These are phyloP conservation scores for Beverwykella pulmonaria DNA, from an alignment of 495 filamentous ascomycete genomes.

Conservation along the genomic window DNA sequence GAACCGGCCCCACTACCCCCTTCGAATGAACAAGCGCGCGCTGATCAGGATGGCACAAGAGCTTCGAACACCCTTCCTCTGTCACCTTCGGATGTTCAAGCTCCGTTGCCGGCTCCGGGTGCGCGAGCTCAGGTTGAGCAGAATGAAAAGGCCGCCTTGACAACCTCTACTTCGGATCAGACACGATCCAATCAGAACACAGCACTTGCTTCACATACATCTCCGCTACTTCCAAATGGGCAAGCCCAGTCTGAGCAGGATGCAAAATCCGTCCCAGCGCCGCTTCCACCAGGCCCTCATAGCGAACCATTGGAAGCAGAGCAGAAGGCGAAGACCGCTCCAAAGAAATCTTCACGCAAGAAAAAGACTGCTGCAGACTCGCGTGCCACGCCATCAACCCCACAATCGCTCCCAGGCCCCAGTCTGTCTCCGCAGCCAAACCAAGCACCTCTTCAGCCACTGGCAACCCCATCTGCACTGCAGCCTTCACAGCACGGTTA, in stretches of 20 bases:
- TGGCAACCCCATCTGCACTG: slow-evolving; percentile 18
- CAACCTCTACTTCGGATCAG: neutral
- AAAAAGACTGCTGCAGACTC: slow-evolving; percentile 7
- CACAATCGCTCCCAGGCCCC: slow-evolving; percentile 5
- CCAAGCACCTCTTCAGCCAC: slow-evolving; percentile 21
- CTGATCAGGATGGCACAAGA: slow-evolving; percentile 8
- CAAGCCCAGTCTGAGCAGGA: neutral
- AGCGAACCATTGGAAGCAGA: slow-evolving; percentile 33
- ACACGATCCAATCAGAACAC: too few relatives aligned
- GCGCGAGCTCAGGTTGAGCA: neutral
- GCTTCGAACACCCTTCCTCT: too few relatives aligned
- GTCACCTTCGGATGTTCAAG: neutral
- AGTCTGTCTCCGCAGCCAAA: neutral
- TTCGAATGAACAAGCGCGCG: slow-evolving; percentile 23
- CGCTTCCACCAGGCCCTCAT: neutral
- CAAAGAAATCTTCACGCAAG: slow-evolving; percentile 35
- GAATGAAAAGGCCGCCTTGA: neutral
- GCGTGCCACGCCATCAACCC: slow-evolving; percentile 5
- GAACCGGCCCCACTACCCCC: neutral
- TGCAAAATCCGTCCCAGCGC: neutral
- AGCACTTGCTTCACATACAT: neutral
- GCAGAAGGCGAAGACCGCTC: slow-evolving; percentile 34
- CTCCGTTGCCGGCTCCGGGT: neutral
- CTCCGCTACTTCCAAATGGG: neutral
- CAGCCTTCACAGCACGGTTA: slow-evolving; percentile 24